phyloP scores from a whole-genome alignment of 495 filamentous ascomycete species.

The Terfezia boudieri region DNA sequence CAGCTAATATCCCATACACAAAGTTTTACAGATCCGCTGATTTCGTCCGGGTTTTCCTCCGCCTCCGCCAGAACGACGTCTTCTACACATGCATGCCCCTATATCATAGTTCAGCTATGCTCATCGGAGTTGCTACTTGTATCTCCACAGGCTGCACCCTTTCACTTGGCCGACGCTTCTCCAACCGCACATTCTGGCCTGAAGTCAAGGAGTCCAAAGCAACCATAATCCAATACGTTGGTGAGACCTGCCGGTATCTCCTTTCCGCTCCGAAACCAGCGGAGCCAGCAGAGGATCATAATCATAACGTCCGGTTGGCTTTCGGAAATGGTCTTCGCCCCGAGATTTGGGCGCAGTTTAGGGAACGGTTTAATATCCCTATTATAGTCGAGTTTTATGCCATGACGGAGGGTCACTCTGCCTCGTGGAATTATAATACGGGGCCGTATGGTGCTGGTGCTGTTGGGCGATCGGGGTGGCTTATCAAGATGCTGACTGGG shows the following conservation, averaged over 20 bases:
- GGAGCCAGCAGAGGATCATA: slow-evolving; percentile 39
- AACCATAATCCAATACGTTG: slow-evolving; percentile 83
- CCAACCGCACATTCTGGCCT: slow-evolving; percentile 57
- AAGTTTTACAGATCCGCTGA: slow-evolving; percentile 34
- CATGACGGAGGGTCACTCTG: slow-evolving; percentile 57
- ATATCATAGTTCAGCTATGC: slow-evolving; percentile 64
- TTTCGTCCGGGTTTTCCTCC: slow-evolving; percentile 36
- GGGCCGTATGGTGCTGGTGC: slow-evolving; percentile 62
- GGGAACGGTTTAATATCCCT: slow-evolving; percentile 63
- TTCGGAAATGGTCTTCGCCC: slow-evolving; percentile 85
- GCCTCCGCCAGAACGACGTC: slow-evolving; percentile 36
- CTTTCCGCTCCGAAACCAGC: slow-evolving; percentile 44
- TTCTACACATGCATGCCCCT: slow-evolving; percentile 91
- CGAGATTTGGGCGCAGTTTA: slow-evolving; percentile 77
- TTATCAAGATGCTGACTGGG: slow-evolving; percentile 34
- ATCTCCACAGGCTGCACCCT: slow-evolving; percentile 42
- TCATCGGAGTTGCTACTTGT: slow-evolving; percentile 43
- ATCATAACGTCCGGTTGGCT: slow-evolving; percentile 55
- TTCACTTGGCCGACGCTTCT: slow-evolving; percentile 60
- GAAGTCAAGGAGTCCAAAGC: slow-evolving; percentile 51
- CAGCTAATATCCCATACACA: slow-evolving; percentile 60
- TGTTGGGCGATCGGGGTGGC: slow-evolving; percentile 50
- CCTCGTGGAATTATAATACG: slow-evolving; percentile 48
- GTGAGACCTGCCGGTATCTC: slow-evolving; percentile 83
- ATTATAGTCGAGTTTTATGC: slow-evolving; percentile 78